phyloP scores from a whole-genome alignment of 169 alveolate species.

The Toxoplasma gondii region DNA sequence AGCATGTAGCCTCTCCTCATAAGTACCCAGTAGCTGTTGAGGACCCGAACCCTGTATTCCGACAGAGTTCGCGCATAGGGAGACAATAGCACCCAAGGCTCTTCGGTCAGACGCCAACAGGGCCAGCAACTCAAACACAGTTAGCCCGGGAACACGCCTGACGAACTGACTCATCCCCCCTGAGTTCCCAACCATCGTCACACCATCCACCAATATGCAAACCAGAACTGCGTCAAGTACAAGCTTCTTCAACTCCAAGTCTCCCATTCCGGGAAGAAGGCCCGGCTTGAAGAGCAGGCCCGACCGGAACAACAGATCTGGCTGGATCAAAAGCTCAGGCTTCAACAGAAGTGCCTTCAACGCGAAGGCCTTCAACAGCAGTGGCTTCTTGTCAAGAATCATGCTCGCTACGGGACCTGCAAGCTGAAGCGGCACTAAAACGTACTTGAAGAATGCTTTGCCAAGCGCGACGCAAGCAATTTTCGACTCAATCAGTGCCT shows the following conservation, averaged over 20 bases:
- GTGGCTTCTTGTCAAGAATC: not conserved
- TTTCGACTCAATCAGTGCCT: not conserved
- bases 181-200: not conserved
- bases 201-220: not conserved
- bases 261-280: not conserved
- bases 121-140: not conserved
- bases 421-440: not conserved
- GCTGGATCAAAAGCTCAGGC: not conserved
- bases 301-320: not conserved
- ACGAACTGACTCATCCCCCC: too few relatives aligned
- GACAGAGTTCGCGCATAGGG: not conserved
- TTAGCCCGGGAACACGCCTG: not conserved
- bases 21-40: not conserved
- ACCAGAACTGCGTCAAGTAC: not conserved
- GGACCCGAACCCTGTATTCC: not conserved
- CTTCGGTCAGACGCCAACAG: not conserved
- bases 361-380: slow-evolving; percentile 13
- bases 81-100: not conserved
- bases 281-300: not conserved
- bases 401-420: not conserved
- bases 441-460: not conserved
- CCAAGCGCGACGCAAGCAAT: not conserved
- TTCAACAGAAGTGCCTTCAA: not conserved
- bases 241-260: not conserved
- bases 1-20: not conserved